Percentiles rank a stretch among this genome's conserved stretches.
Evolutionary conservation across 164 flowering plant genomes (phyloP).

Genomic region (Platanus orientalis): DNA sequence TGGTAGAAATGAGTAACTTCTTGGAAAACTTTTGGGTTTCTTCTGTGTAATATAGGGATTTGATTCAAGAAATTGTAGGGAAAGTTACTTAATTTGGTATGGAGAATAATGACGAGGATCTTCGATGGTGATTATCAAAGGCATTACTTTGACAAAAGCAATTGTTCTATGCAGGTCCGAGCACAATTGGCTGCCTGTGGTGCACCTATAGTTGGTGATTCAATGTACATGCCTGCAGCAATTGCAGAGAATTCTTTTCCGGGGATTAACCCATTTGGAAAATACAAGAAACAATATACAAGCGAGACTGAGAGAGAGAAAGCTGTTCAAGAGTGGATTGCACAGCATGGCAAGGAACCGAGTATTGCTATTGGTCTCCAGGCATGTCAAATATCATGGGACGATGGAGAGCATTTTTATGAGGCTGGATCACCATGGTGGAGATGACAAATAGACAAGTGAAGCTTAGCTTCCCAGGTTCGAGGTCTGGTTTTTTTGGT

Average conservation of each 20-base stretch:
- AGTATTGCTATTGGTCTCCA: constrained; percentile 86
- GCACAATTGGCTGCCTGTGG: constrained; percentile 92
- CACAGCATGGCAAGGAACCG: constrained; percentile 87
- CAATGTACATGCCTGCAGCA: constrained; percentile 91
- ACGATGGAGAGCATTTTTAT: constrained; percentile 56
- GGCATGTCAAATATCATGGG: constrained; percentile 95
- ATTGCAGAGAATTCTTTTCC: constrained; percentile 56
- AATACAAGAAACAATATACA: constrained; percentile 26
- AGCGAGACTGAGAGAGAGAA: constrained; percentile 38
- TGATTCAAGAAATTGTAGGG: too few relatives aligned
- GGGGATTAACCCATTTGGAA: constrained; percentile 66
- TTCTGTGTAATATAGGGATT: background rate
- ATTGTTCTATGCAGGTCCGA: constrained; percentile 55
- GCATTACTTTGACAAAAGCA: background rate
- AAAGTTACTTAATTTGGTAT: background rate
- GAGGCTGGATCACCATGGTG: constrained; percentile 93
- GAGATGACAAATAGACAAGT: constrained; percentile 27
- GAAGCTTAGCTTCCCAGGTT: background rate
- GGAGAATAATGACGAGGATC: background rate
- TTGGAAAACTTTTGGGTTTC: background rate
- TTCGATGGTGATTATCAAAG: background rate
- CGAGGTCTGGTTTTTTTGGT: background rate
- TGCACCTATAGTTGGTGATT: constrained; percentile 91
- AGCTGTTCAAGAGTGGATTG: constrained; percentile 63
- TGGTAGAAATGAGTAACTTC: too few relatives aligned